Percentiles rank a stretch among this genome's conserved stretches.
These are phyloP conservation scores for Solioccasus polychromus DNA, from an alignment of 768 basidiomycete species.

Conservation along the genomic window DNA sequence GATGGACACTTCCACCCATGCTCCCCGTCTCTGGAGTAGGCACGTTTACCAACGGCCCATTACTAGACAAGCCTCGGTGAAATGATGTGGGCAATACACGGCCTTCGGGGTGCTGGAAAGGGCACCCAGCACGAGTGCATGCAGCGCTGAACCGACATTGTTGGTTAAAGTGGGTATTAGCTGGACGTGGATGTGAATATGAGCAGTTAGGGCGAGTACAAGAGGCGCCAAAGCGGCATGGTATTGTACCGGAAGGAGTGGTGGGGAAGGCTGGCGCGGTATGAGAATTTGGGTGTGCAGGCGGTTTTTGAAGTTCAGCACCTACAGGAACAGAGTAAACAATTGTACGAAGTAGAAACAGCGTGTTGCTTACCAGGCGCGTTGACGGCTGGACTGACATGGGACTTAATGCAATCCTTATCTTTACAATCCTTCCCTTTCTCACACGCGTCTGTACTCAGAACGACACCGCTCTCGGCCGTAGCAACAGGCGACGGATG, in stretches of 20 bases:
- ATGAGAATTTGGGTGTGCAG: conserved; percentile 36
- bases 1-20: conserved; percentile 65
- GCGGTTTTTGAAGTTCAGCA: conserved; percentile 34
- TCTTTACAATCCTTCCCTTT: conserved; percentile 87
- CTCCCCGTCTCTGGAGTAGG: conserved; percentile 62
- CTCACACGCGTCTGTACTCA: conserved; percentile 92
- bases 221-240: conserved; percentile 67
- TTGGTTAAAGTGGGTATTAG: conserved; percentile 37
- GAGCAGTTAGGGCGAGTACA: conserved; percentile 70
- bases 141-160: conserved; percentile 81
- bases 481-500: conserved; percentile 98
- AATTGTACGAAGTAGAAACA: background rate
- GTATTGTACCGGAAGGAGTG: conserved; percentile 31
- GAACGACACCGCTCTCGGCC: conserved; percentile 88
- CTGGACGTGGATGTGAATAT: conserved; percentile 58
- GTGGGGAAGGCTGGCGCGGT: conserved; percentile 28
- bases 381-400: conserved; percentile 83
- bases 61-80: conserved; percentile 70
- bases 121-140: conserved; percentile 83
- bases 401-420: conserved; percentile 88
- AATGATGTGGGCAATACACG: conserved; percentile 77
- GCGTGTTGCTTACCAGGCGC: conserved; percentile 46
- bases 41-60: conserved; percentile 60
- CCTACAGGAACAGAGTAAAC: conserved; percentile 21
- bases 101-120: conserved; percentile 90